Percentiles rank a stretch among this genome's conserved stretches.
phyloP scores from a whole-genome alignment of 2,329 filamentous ascomycete genomes.

The Beauveria rudraprayagi region DNA sequence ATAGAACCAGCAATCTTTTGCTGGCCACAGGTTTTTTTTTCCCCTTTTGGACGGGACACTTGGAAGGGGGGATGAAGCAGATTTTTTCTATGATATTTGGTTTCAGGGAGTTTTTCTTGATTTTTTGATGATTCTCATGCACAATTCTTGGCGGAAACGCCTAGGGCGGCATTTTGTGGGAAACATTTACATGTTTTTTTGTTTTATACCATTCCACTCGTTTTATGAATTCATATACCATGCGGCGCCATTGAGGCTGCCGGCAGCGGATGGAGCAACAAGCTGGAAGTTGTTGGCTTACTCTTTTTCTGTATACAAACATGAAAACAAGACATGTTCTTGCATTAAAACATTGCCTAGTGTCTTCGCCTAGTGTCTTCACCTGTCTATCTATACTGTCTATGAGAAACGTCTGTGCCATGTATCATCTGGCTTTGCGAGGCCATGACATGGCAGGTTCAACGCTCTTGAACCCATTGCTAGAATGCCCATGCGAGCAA shows the following conservation, averaged over 20 bases:
- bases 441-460: neutral
- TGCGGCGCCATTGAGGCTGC: neutral
- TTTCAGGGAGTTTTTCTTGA: neutral
- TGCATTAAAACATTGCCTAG: neutral
- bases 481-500: neutral
- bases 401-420: neutral
- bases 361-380: too few relatives aligned
- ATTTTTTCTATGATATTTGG: neutral
- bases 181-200: neutral
- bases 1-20: slow-evolving; percentile 1
- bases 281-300: neutral
- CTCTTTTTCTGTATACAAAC: neutral
- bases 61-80: neutral
- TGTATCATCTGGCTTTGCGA: neutral
- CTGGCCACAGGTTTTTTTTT: neutral
- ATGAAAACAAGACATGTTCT: neutral
- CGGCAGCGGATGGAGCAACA: neutral
- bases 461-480: neutral
- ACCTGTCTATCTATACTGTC: neutral
- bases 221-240: slow-evolving; percentile 1
- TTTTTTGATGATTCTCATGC: neutral
- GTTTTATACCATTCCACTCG: slow-evolving; percentile 10
- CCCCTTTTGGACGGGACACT: neutral
- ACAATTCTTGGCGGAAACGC: neutral
- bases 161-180: neutral